These are phyloP conservation scores for Selaginella tamariscina DNA, from an alignment of 75 land plant genomes.

Conservation along the genomic window DNA sequence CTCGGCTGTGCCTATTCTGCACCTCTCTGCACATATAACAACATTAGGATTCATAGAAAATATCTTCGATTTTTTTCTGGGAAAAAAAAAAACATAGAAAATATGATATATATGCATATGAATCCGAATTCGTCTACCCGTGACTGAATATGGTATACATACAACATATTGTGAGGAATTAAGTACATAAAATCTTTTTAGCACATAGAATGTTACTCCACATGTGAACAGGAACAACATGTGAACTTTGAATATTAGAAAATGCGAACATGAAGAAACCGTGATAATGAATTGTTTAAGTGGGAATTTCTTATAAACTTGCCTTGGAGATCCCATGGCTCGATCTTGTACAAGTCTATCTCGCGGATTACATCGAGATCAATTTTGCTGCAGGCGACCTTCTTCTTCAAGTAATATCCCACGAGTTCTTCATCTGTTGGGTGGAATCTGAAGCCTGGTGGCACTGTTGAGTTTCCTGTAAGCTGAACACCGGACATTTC, in stretches of 20 bases:
- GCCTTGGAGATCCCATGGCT: conserved; percentile 49
- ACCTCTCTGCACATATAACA: neutral
- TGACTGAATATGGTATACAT: no score
- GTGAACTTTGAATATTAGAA: no score
- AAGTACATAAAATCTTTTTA: no score
- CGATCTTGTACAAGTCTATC: conserved; percentile 37
- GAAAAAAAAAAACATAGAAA: neutral
- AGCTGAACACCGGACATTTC: neutral
- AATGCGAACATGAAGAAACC: no score
- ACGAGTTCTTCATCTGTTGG: conserved; percentile 44
- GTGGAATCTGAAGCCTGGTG: conserved; percentile 42
- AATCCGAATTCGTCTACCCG: no score
- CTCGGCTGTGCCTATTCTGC: neutral
- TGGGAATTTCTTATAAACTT: neutral
- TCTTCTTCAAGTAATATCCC: conserved; percentile 32
- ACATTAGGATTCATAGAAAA: neutral
- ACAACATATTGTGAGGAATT: no score
- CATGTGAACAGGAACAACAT: no score
- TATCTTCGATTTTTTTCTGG: neutral
- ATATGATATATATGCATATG: no score
- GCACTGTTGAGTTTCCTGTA: conserved; percentile 11
- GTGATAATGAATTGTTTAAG: no score
- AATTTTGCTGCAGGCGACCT: conserved; percentile 27
- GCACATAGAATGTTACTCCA: no score
- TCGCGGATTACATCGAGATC: conserved; percentile 35